These are phyloP conservation scores for Marchantia polymorpha DNA, from an alignment of 225 moss, liverwort and hornwort genomes.

Conservation along the genomic window DNA sequence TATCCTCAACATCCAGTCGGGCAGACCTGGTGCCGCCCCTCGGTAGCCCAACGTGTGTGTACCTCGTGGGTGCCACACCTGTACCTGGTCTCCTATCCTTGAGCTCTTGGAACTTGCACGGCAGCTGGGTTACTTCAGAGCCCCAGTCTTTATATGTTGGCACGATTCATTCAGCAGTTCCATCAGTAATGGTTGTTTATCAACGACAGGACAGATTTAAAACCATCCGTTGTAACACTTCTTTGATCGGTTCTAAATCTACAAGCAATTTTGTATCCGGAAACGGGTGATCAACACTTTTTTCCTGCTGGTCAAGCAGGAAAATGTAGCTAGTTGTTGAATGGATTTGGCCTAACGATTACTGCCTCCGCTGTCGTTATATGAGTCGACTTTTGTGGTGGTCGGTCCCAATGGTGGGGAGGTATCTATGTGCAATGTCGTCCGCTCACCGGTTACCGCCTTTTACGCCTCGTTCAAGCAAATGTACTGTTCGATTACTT, in stretches of 20 bases:
- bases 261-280: slow-evolving; percentile 17
- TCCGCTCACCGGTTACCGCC: no score
- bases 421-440: no score
- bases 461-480: no score
- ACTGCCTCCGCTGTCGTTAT: neutral
- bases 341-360: neutral
- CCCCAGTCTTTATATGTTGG: slow-evolving; percentile 15
- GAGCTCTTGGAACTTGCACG: slow-evolving; percentile 1
- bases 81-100: slow-evolving; percentile 14
- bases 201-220: slow-evolving; percentile 11
- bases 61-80: neutral
- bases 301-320: neutral
- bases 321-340: neutral
- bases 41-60: neutral
- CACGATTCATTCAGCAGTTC: slow-evolving; percentile 10
- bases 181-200: slow-evolving; percentile 15
- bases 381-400: neutral
- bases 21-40: slow-evolving; percentile 11
- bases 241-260: slow-evolving; percentile 15
- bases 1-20: slow-evolving; percentile 15
- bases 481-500: no score
- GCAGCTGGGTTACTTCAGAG: slow-evolving; percentile 7
- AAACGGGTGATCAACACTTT: neutral
- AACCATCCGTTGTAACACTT: slow-evolving; percentile 3
- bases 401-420: no score